phyloP scores from a whole-genome alignment of 441 rosid species.

The Gossypium gossypioides region DNA sequence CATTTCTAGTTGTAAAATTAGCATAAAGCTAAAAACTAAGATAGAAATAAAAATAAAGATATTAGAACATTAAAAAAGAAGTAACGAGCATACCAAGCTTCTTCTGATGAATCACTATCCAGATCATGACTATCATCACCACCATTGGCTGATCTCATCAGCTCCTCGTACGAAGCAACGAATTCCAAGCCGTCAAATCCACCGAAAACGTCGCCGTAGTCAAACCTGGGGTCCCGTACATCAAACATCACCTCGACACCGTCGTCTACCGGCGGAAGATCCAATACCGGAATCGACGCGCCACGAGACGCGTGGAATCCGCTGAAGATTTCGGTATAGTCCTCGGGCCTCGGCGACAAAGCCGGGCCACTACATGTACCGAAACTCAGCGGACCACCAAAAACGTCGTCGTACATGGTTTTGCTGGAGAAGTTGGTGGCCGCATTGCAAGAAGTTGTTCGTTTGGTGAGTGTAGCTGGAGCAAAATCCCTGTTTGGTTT shows the following conservation, averaged over 20 bases:
- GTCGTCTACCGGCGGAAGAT: slow-evolving; percentile 52
- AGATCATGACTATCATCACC: slow-evolving; percentile 6
- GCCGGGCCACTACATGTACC: slow-evolving; percentile 34
- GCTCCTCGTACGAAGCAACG: slow-evolving; percentile 56
- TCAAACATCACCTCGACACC: slow-evolving; percentile 45
- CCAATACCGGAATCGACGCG: slow-evolving; percentile 76
- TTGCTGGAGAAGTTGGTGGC: slow-evolving; percentile 24
- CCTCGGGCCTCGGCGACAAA: slow-evolving; percentile 73
- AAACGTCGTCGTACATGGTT: slow-evolving; percentile 64
- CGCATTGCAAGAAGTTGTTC: slow-evolving; percentile 27
- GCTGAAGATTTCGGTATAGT: slow-evolving; percentile 71
- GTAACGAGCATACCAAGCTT: slow-evolving; percentile 43
- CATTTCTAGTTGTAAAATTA: background rate
- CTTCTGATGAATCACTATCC: slow-evolving; percentile 45
- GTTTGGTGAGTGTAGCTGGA: slow-evolving; percentile 25
- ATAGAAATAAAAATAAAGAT: background rate
- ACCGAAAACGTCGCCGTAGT: slow-evolving; percentile 73
- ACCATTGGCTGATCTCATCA: slow-evolving; percentile 32
- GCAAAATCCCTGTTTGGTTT: slow-evolving; percentile 31
- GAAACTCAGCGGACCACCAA: slow-evolving; percentile 57
- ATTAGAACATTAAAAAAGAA: background rate
- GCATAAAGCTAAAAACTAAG: background rate
- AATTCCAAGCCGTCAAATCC: slow-evolving; percentile 47
- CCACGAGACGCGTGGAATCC: slow-evolving; percentile 65
- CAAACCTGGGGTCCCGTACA: slow-evolving; percentile 51